A percentile compares a stretch with the other conserved stretches of the same genome.
phyloP scores from a whole-genome alignment of 225 moss, liverwort and hornwort genomes.

The Sphagnum tenellum region DNA sequence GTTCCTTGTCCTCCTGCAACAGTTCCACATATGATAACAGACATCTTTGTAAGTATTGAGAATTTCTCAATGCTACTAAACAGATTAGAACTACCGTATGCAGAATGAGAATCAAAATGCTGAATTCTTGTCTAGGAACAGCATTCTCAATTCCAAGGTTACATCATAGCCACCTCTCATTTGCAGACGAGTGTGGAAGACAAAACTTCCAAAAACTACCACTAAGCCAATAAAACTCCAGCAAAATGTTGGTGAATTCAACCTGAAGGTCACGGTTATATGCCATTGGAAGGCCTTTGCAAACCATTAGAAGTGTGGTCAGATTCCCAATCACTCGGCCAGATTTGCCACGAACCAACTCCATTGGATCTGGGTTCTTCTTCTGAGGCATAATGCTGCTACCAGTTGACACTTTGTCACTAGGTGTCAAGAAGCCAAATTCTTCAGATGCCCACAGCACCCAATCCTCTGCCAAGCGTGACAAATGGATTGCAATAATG shows the following conservation, averaged over 20 bases:
- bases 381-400: slow-evolving; percentile 99
- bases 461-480: slow-evolving; percentile 98
- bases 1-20: slow-evolving; percentile 96
- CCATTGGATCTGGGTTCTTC: slow-evolving; percentile 99
- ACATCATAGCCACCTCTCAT: no score
- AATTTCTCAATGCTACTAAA: no score
- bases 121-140: no score
- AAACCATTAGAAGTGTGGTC: slow-evolving; percentile 77
- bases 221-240: no score
- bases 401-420: slow-evolving; percentile 95
- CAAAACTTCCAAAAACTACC: no score
- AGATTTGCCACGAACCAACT: slow-evolving; percentile 92
- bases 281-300: slow-evolving; percentile 97
- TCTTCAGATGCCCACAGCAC: slow-evolving; percentile 98
- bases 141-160: no score
- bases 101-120: no score
- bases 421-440: slow-evolving; percentile 87
- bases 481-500: slow-evolving; percentile 82
- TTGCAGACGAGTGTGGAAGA: no score
- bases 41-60: no score
- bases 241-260: background rate
- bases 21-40: no score
- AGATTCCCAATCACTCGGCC: slow-evolving; percentile 93
- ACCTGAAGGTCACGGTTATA: slow-evolving; percentile 99
- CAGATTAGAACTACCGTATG: no score